Percentiles rank a stretch among this genome's conserved stretches.
phyloP scores from a whole-genome alignment of 2,329 filamentous ascomycete genomes.

The Colletotrichum limetticola region DNA sequence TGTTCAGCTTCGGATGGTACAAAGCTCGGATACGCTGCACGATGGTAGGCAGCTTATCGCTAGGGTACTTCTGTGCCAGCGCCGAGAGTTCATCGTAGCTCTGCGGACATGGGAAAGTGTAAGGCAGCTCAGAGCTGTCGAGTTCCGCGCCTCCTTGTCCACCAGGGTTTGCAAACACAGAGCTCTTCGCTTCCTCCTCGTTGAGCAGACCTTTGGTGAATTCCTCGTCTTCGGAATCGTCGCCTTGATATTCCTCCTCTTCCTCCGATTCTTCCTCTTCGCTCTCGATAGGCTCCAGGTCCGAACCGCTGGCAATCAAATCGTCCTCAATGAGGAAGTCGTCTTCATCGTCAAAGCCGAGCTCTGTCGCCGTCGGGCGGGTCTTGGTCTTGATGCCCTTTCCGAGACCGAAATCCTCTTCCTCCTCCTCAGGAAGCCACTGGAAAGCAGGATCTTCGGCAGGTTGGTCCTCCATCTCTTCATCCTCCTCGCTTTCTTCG shows the following conservation, averaged over 20 bases:
- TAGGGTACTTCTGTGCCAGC: conserved; percentile 69
- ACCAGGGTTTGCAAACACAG: conserved; percentile 53
- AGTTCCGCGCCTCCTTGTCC: conserved; percentile 60
- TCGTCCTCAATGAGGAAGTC: conserved; percentile 93
- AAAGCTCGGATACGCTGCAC: conserved; percentile 90
- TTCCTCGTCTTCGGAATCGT: conserved; percentile 69
- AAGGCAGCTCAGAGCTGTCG: conserved; percentile 65
- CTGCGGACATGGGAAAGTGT: conserved; percentile 86
- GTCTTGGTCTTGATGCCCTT: conserved; percentile 64
- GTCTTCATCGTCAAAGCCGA: conserved; percentile 91
- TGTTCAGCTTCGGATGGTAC: conserved; percentile 89
- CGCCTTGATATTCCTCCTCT: conserved; percentile 49
- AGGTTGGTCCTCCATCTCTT: conserved; percentile 47
- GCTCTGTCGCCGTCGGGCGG: conserved; percentile 66
- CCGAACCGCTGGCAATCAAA: conserved; percentile 83
- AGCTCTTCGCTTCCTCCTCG: conserved; percentile 65
- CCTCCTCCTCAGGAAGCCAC: conserved; percentile 50
- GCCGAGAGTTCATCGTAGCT: conserved; percentile 79
- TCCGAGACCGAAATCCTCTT: conserved; percentile 70
- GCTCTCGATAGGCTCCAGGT: conserved; percentile 67
- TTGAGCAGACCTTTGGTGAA: conserved; percentile 77
- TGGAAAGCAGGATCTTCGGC: conserved; percentile 45
- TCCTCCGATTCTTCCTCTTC: conserved; percentile 62
- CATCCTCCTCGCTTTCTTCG: conserved; percentile 55
- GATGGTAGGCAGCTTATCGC: conserved; percentile 77